Base-by-base conservation (phyloP, 2,329 filamentous ascomycete species). In the Penicillium glabrum region DNA sequence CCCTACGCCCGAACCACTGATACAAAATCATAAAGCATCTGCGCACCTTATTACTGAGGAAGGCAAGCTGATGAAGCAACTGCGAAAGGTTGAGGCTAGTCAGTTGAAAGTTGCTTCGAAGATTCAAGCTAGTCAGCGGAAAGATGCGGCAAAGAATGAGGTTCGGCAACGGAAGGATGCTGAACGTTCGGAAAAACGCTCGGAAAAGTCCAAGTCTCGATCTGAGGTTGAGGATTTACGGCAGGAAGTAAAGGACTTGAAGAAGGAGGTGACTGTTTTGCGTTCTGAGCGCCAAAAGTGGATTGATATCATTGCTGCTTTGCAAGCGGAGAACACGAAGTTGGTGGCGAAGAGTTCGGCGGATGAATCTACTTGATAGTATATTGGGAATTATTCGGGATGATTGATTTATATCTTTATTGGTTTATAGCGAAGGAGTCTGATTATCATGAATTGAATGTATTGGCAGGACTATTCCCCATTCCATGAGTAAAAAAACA, bases 261-360 rank as follows among this genome's bases (percentile, higher is more conserved):
- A 64, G 77, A 78, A 79, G 58, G 83, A 82, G 63, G 73, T 79
- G 11, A 77, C 80, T 21, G 67, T 77, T 26, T 64, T 82, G 46
- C 77, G 80, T 55, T 63, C 72, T 41, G 83, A 85, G 69, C 79
- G 82, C 51, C 73, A 75, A 54, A 66, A 83, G 53, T 74, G 83
- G 64, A 70, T 80, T 49, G 69, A 71, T 65, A 78, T 84, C 67
- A 76, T 86, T 58, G 79, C 78, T 29, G 80, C 80, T 37, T 64
- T 87, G 69, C 83, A 87, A 71, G 75, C 72, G 44, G 83, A 86
- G 74, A 86, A 86, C 67, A 83, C 81, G 14, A 72, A 67, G 33
- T 66, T 87, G 53, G 62, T 57, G 43, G 62, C 60, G 4, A 60
- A 57, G 47, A 37, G 43, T 75, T 83, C 50, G 45, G 19, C 3